Base-by-base conservation (phyloP, 441 rosid genomes). In the Sinapis alba region DNA sequence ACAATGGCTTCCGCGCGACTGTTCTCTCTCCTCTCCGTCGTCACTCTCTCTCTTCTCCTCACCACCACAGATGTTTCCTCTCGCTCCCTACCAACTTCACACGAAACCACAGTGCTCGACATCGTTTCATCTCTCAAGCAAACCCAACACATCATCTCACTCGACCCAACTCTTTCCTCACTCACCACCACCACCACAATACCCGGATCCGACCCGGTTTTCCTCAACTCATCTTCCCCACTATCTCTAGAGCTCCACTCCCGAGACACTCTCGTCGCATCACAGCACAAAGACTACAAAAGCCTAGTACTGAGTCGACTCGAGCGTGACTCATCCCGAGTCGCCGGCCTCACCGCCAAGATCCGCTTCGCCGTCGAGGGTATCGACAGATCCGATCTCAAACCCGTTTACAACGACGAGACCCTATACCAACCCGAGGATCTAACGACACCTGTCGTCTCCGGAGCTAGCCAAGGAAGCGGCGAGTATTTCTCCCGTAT, bases 241-340 rank as follows among this genome's bases (percentile, higher is more conserved):
- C 76, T 88, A 32, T 86, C 92, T 20, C 62, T 93, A 6, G 68
- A 69, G 11, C 90, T 91, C 26, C 91, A 82, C 76, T 78, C 92
- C 11, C 87, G 97, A 11, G 90, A 87, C 15, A 70, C 81, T 7
- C 41, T 93, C 69, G 61, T 41, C 59, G 84, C 83, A 15, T 74
- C 81, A 30, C 73, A 68, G 2, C 88, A 89, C 84, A 54, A 62
- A 1, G 88, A 86, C 77, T 93, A 91, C 87, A 79, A 53, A 12
- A 53, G 78, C 71, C 71, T 93, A 0, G 82, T 87, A 19, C 82
- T 76, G 24, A 78, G 93, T 10, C 90, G 98, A 2, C 90, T 91
- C 81, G 67, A 69, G 26, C 97, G 98, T 6, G 98, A 93, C 83
- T 80, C 94, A 0, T 78, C 89, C 56, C 86, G 98, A 9, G 96